These are phyloP conservation scores for Aspergillus latus DNA, from an alignment of 2,329 filamentous ascomycete genomes.

Conservation along the genomic window DNA sequence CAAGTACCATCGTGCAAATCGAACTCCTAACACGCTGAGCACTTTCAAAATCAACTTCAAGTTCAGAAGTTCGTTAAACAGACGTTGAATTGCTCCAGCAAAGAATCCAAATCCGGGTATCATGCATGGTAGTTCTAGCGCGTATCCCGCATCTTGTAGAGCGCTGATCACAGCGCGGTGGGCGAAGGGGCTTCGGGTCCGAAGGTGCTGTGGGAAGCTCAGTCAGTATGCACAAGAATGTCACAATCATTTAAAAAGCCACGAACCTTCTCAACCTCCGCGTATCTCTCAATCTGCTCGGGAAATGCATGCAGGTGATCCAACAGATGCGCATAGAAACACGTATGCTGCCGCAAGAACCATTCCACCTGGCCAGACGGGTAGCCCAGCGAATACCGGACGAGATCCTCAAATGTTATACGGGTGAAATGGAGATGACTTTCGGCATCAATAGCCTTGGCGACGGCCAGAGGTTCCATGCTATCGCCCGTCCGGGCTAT, in stretches of 20 bases:
- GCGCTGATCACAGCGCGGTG: constrained; percentile 35
- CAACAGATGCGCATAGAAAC: constrained; percentile 35
- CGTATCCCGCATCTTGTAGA: constrained; percentile 20
- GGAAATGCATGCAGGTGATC: constrained; percentile 34
- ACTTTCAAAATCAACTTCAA: constrained; percentile 37
- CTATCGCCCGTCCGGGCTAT: constrained; percentile 5
- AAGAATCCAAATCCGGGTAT: constrained; percentile 37
- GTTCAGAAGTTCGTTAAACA: constrained; percentile 36
- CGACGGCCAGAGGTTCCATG: constrained; percentile 28
- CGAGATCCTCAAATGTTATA: constrained; percentile 42
- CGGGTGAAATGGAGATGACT: constrained; percentile 41
- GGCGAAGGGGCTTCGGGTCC: constrained; percentile 39
- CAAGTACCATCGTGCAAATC: constrained; percentile 38
- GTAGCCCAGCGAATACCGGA: constrained; percentile 42
- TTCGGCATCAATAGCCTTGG: constrained; percentile 37
- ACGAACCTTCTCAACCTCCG: constrained; percentile 40
- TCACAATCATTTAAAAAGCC: neutral
- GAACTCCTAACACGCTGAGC: constrained; percentile 36
- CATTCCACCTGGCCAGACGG: constrained; percentile 35
- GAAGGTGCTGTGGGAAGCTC: constrained; percentile 32
- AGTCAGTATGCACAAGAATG: constrained; percentile 2
- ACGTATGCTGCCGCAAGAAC: constrained; percentile 41
- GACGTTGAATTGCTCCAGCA: constrained; percentile 37
- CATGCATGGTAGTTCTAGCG: constrained; percentile 14
- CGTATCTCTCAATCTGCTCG: constrained; percentile 33